A percentile compares a stretch with the other conserved stretches of the same genome.
Evolutionary conservation across 345 rosid genomes (phyloP).

Genomic region (Sapria himalayana): DNA sequence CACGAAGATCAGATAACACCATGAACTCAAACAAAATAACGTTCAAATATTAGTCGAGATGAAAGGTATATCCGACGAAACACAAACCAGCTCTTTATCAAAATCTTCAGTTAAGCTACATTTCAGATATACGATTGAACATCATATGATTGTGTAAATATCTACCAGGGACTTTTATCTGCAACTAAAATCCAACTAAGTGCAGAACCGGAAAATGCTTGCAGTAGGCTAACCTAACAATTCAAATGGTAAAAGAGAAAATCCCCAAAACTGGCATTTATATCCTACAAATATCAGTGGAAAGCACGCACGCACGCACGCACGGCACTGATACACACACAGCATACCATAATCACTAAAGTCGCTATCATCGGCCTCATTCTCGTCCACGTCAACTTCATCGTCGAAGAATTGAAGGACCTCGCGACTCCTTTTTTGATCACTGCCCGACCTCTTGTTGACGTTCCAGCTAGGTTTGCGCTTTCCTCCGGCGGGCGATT

Average conservation of each 20-base stretch:
- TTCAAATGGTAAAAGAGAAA: background rate
- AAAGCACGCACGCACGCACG: no score
- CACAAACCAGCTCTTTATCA: no score
- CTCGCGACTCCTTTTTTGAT: conserved; percentile 20
- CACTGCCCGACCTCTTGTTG: conserved; percentile 12
- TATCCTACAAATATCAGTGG: no score
- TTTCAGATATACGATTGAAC: no score
- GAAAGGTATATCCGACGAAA: no score
- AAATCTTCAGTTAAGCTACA: no score
- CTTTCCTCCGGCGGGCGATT: conserved; percentile 15
- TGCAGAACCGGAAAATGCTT: conserved; percentile 6
- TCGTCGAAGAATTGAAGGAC: conserved; percentile 58
- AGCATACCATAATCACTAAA: conserved; percentile 17
- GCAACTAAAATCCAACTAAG: background rate
- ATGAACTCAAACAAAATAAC: no score
- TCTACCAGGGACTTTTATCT: background rate
- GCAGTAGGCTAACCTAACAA: background rate
- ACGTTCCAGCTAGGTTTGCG: conserved; percentile 12
- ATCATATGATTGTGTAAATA: no score
- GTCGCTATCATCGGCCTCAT: conserved; percentile 16
- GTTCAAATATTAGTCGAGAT: no score
- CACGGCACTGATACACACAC: background rate
- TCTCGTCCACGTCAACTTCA: conserved; percentile 22
- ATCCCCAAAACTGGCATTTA: background rate
- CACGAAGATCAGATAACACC: no score